Conservation (phyloP, 2,329 filamentous ascomycete species). For the Acephala macrosclerotiorum region DNA sequence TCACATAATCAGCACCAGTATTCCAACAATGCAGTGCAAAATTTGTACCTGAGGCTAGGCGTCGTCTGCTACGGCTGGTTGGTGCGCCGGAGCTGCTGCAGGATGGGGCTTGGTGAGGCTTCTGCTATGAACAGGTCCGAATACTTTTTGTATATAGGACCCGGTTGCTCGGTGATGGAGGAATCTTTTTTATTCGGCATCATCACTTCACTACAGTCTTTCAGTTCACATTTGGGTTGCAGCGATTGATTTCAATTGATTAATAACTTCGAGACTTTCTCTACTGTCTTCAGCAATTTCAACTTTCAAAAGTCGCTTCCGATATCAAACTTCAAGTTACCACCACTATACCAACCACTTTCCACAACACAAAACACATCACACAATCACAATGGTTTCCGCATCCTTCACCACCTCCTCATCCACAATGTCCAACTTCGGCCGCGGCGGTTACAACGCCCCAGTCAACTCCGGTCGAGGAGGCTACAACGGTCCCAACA, state of each 20-base stretch:
- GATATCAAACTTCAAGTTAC: background rate
- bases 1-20: background rate
- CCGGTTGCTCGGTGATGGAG: slow-evolving; percentile 16
- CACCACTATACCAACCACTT: background rate
- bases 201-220: slow-evolving; percentile 15
- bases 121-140: background rate
- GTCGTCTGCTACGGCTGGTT: background rate
- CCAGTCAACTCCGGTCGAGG: slow-evolving; percentile 37
- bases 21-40: background rate
- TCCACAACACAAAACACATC: slow-evolving; percentile 2
- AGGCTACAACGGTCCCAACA: slow-evolving; percentile 37
- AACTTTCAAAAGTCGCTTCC: background rate
- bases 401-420: slow-evolving; percentile 21
- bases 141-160: background rate
- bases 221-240: slow-evolving; percentile 7
- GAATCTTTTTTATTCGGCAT: slow-evolving; percentile 16
- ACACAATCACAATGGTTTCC: slow-evolving; percentile 34
- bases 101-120: slow-evolving; percentile 11
- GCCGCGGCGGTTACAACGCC: slow-evolving; percentile 39
- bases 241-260: background rate
- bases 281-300: slow-evolving; percentile 8
- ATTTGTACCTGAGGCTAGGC: background rate
- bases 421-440: slow-evolving; percentile 27
- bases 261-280: background rate
- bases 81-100: background rate